Conservation (phyloP, 1,284 basidiomycete genomes). For the Rugiboletus extremiorientalis region DNA sequence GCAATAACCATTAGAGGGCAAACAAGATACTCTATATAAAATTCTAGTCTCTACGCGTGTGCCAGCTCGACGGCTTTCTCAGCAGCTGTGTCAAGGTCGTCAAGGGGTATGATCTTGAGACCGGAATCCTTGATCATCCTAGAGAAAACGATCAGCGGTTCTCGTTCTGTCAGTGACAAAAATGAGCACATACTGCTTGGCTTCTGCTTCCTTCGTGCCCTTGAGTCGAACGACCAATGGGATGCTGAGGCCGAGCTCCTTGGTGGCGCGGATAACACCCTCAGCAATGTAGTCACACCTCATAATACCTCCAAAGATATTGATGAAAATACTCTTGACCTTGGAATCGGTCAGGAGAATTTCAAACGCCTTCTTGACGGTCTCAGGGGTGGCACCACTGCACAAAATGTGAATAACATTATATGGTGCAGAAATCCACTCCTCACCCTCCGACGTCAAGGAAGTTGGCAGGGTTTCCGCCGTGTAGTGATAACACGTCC, state of each 20-base stretch:
- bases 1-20: constrained; percentile 19
- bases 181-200: constrained; percentile 73
- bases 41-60: constrained; percentile 29
- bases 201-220: constrained; percentile 95
- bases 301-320: constrained; percentile 97
- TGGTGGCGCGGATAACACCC: constrained; percentile 97
- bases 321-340: constrained; percentile 99
- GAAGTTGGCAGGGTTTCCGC: constrained; percentile 98
- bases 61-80: constrained; percentile 81
- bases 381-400: constrained; percentile 95
- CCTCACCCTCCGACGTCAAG: constrained; percentile 91
- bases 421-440: background rate
- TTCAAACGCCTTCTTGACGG: constrained; percentile 99
- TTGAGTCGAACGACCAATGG: constrained; percentile 95
- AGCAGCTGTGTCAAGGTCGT: constrained; percentile 84
- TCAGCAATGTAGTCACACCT: constrained; percentile 97
- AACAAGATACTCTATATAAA: constrained; percentile 17
- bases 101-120: constrained; percentile 90
- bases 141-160: constrained; percentile 13
- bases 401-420: constrained; percentile 8
- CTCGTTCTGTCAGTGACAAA: background rate
- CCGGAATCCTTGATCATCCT: constrained; percentile 93
- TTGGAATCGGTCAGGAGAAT: constrained; percentile 88
- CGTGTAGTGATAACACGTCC: constrained; percentile 96
- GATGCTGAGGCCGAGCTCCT: constrained; percentile 84